Conservation (phyloP, 306 rosid genomes). For the Psophocarpus tetragonolobus region DNA sequence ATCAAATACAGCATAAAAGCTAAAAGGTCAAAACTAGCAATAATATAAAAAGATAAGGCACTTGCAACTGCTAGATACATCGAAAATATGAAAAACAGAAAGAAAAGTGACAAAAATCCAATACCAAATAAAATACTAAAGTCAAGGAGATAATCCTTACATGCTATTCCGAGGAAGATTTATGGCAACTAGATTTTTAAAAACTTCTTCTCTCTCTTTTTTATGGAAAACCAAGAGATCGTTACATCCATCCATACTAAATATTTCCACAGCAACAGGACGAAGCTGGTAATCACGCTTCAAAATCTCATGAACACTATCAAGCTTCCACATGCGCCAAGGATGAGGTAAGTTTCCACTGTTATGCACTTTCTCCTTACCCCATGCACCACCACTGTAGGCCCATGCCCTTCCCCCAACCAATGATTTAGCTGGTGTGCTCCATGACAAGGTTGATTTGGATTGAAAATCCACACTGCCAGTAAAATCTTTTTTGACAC, state of each 20-base stretch:
- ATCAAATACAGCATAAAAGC: slow-evolving; percentile 26
- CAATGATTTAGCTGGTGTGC: slow-evolving; percentile 58
- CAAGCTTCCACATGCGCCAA: slow-evolving; percentile 99
- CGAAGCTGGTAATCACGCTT: slow-evolving; percentile 99
- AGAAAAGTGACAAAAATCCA: neutral
- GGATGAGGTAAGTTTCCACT: slow-evolving; percentile 88
- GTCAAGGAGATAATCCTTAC: slow-evolving; percentile 49
- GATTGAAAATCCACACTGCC: slow-evolving; percentile 80
- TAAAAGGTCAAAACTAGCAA: slow-evolving; percentile 13
- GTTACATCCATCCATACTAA: slow-evolving; percentile 99
- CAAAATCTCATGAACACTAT: slow-evolving; percentile 96
- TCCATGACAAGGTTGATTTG: slow-evolving; percentile 77
- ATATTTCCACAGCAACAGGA: slow-evolving; percentile 98
- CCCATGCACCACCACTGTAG: slow-evolving; percentile 99
- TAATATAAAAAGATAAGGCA: neutral
- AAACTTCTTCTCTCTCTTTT: slow-evolving; percentile 97
- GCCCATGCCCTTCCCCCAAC: slow-evolving; percentile 99
- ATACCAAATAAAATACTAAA: slow-evolving; percentile 24
- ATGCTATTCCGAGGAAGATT: slow-evolving; percentile 99
- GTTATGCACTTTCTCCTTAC: slow-evolving; percentile 85
- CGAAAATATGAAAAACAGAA: slow-evolving; percentile 11
- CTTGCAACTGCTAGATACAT: neutral
- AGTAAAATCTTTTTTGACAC: slow-evolving; percentile 81
- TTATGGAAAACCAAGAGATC: slow-evolving; percentile 99
- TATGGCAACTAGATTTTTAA: slow-evolving; percentile 84